phyloP scores from a whole-genome alignment of 306 rosid species.

The Malus sieversii region DNA sequence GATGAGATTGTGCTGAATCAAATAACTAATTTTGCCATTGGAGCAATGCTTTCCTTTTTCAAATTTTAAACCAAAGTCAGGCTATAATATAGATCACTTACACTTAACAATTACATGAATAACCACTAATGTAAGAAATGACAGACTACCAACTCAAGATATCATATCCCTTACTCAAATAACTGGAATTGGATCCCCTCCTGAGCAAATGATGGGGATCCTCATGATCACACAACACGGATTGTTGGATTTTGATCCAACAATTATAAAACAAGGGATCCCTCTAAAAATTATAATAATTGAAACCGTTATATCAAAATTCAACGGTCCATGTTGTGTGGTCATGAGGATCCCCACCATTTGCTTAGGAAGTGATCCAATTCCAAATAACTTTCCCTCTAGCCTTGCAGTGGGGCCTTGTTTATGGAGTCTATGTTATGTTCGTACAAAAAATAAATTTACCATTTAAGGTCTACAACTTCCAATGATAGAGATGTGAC shows the following conservation, averaged over 20 bases:
- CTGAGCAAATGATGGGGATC: too few relatives aligned
- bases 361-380: too few relatives aligned
- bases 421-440: not conserved
- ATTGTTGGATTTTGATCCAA: too few relatives aligned
- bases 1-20: slow-evolving; percentile 45
- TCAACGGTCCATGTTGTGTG: too few relatives aligned
- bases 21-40: too few relatives aligned
- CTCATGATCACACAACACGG: too few relatives aligned
- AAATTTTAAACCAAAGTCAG: not conserved
- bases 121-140: not conserved
- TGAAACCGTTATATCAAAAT: too few relatives aligned
- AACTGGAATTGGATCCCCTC: not conserved
- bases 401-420: not conserved
- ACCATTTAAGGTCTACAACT: slow-evolving; percentile 14
- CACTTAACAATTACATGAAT: not conserved
- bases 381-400: not conserved
- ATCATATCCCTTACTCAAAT: not conserved
- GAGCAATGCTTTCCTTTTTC: too few relatives aligned
- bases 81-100: not conserved
- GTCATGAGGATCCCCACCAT: too few relatives aligned
- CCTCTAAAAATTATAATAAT: too few relatives aligned
- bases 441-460: too few relatives aligned
- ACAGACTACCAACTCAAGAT: not conserved
- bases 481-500: slow-evolving; percentile 73
- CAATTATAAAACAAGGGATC: too few relatives aligned